Evolutionary conservation across 495 filamentous ascomycete genomes (phyloP).

Genomic region (Cercophora samala): DNA sequence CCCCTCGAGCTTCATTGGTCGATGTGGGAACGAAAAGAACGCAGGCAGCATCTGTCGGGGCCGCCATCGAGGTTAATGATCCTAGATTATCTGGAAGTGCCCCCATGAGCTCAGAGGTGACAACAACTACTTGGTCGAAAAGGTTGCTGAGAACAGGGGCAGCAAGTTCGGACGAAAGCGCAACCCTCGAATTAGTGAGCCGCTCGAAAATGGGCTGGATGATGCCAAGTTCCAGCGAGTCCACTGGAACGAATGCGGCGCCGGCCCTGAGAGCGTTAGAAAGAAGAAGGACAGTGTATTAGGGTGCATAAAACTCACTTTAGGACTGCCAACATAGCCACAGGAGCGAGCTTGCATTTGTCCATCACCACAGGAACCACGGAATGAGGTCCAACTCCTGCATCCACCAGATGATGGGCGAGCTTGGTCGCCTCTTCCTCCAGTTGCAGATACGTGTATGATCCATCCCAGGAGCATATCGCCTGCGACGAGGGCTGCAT

Average conservation of each 20-base stretch:
- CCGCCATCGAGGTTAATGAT: slow-evolving; percentile 37
- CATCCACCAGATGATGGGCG: slow-evolving; percentile 41
- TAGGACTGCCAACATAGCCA: slow-evolving; percentile 47
- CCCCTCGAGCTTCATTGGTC: slow-evolving; percentile 34
- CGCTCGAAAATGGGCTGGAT: slow-evolving; percentile 43
- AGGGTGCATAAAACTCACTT: slow-evolving; percentile 33
- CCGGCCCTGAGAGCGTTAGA: slow-evolving; percentile 33
- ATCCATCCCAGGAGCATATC: slow-evolving; percentile 46
- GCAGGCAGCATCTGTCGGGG: slow-evolving; percentile 42
- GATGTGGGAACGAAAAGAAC: slow-evolving; percentile 39
- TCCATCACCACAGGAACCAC: slow-evolving; percentile 47
- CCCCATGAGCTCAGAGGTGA: slow-evolving; percentile 34
- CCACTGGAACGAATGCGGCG: slow-evolving; percentile 44
- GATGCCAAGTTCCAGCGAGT: slow-evolving; percentile 38
- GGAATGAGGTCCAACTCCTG: slow-evolving; percentile 40
- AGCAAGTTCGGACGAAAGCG: slow-evolving; percentile 39
- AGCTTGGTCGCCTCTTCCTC: slow-evolving; percentile 39
- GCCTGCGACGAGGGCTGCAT: slow-evolving; percentile 40
- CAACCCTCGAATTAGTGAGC: slow-evolving; percentile 36
- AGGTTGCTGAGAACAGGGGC: slow-evolving; percentile 36
- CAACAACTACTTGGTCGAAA: slow-evolving; percentile 36
- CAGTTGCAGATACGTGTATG: slow-evolving; percentile 41
- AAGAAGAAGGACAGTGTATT: background rate
- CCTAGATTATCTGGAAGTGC: slow-evolving; percentile 26
- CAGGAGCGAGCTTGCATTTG: slow-evolving; percentile 44